phyloP scores from a whole-genome alignment of 2,329 filamentous ascomycete genomes.

The Fusarium sp. region DNA sequence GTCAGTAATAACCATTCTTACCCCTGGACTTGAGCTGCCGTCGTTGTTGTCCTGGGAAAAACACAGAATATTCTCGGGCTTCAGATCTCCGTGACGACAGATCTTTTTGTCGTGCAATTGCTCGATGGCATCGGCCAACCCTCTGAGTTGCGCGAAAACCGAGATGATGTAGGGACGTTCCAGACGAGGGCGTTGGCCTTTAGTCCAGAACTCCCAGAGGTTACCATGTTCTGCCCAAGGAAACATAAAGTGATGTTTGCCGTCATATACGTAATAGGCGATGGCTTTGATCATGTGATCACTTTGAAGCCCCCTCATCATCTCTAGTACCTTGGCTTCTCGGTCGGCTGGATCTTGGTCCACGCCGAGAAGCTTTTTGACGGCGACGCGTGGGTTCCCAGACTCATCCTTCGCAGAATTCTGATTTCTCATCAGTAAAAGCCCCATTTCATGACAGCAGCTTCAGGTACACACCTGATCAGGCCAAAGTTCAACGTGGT shows the following conservation, averaged over 20 bases:
- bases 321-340: neutral
- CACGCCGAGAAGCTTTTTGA: neutral
- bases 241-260: neutral
- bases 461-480: neutral
- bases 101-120: neutral
- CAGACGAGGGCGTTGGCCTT: neutral
- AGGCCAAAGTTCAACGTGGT: neutral
- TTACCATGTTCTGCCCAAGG: neutral
- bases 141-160: neutral
- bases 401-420: neutral
- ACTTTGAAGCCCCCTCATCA: neutral
- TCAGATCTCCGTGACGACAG: neutral
- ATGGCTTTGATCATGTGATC: neutral
- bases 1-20: neutral
- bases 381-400: neutral
- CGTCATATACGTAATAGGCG: neutral
- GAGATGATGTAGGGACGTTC: neutral
- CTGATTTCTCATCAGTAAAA: neutral
- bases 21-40: neutral
- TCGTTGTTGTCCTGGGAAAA: neutral
- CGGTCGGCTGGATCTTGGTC: neutral
- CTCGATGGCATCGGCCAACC: neutral
- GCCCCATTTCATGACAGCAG: fast-evolving
- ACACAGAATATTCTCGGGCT: neutral
- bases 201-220: neutral